Evolutionary conservation across 192 early-diverging fungal species (phyloP).

Genomic region (Gigaspora rosea): DNA sequence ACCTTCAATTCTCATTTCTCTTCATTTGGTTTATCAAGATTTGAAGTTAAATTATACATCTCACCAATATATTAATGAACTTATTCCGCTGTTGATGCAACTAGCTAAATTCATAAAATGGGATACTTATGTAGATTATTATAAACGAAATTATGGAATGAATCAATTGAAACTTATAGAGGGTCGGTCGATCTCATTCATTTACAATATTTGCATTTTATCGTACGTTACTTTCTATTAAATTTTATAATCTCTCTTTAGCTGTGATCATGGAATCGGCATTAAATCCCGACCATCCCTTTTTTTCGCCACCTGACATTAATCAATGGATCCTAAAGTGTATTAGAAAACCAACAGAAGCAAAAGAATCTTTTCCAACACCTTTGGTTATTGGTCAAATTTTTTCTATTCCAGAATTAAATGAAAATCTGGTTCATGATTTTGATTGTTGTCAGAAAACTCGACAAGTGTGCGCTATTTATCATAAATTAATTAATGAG

Average conservation of each 20-base stretch:
- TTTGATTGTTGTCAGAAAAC: slow-evolving; percentile 29
- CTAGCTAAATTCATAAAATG: slow-evolving; percentile 36
- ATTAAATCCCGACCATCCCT: neutral
- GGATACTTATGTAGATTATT: slow-evolving; percentile 40
- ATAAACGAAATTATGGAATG: slow-evolving; percentile 35
- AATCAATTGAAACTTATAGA: slow-evolving; percentile 15
- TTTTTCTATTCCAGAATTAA: slow-evolving; percentile 27
- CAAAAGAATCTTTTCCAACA: slow-evolving; percentile 32
- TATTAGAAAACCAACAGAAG: neutral
- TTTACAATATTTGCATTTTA: neutral
- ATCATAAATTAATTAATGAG: slow-evolving; percentile 34
- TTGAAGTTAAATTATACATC: slow-evolving; percentile 45
- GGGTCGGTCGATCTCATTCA: slow-evolving; percentile 16
- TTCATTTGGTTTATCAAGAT: slow-evolving; percentile 63
- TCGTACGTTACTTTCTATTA: neutral
- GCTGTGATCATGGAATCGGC: neutral
- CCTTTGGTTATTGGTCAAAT: slow-evolving; percentile 24
- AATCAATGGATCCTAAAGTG: slow-evolving; percentile 26
- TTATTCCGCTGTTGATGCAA: slow-evolving; percentile 38
- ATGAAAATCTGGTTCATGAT: neutral
- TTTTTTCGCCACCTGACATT: slow-evolving; percentile 25
- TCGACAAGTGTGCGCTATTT: slow-evolving; percentile 26
- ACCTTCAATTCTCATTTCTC: slow-evolving; percentile 38
- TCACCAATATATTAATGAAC: slow-evolving; percentile 34
- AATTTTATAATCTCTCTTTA: neutral